A percentile compares a stretch with the other conserved stretches of the same genome.
phyloP scores from a whole-genome alignment of 164 flowering plant species.

The Annona cherimola region DNA sequence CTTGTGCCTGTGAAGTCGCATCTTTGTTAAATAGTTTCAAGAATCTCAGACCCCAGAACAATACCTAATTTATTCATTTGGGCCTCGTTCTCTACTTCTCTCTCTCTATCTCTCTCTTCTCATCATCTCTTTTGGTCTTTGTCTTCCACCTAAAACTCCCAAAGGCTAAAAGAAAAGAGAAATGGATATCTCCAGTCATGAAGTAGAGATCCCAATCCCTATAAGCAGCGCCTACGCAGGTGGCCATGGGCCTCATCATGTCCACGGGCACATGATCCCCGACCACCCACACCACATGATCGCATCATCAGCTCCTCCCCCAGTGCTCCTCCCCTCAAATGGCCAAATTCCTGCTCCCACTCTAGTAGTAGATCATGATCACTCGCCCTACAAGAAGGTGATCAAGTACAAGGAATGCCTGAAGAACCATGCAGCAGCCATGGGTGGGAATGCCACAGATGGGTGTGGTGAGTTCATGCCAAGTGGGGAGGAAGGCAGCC shows the following conservation, averaged over 20 bases:
- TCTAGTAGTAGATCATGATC: conserved; percentile 5
- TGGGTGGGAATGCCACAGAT: conserved; percentile 86
- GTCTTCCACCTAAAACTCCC: conserved; percentile 14
- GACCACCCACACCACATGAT: conserved; percentile 37
- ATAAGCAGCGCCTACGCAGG: conserved; percentile 42
- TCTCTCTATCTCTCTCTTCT: neutral
- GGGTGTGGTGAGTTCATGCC: conserved; percentile 98
- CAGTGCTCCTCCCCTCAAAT: conserved; percentile 17
- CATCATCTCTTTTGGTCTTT: conserved; percentile 22
- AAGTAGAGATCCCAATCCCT: conserved; percentile 60
- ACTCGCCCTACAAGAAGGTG: conserved; percentile 32
- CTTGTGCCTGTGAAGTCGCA: no score
- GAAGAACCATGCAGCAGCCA: conserved; percentile 86
- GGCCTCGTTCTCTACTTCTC: conserved; percentile 1
- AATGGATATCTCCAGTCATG: conserved; percentile 53
- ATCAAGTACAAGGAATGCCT: conserved; percentile 70
- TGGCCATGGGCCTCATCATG: conserved; percentile 16
- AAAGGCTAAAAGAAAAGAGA: conserved; percentile 1
- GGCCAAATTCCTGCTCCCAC: conserved; percentile 16
- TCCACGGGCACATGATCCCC: conserved; percentile 42
- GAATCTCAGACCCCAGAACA: conserved; percentile 9
- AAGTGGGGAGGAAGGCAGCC: conserved; percentile 59
- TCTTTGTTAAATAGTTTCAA: conserved; percentile 2
- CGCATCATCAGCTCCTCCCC: conserved; percentile 16
- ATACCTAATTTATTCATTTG: conserved; percentile 10